Evolutionary conservation across 2,329 filamentous ascomycete genomes (phyloP), one percentile per base, ranked within the genome.

Genomic region (Phoma sp.): DNA sequence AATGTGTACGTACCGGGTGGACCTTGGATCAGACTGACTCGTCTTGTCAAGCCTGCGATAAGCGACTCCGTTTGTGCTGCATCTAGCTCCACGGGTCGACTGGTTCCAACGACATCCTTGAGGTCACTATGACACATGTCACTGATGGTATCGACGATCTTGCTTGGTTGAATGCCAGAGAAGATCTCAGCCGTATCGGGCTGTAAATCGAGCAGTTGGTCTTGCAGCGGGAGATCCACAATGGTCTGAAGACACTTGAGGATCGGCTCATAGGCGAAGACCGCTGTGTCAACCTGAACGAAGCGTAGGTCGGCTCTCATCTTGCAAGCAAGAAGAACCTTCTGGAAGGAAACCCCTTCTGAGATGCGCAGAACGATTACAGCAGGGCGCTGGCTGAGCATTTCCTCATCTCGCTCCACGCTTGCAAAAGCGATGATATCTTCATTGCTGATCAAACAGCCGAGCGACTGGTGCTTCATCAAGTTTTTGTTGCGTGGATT

Each of bases 231-330:
- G 0, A 90, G 49, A 2, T 85, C 80, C 0, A 68, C 74, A 22
- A 85, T 84, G 0, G 77, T 72, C 65, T 89, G 82, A 1, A 92
- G 74, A 1, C 83, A 80, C 43, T 81, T 72, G 4, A 92, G 69
- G 1, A 92, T 80, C 0, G 89, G 89, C 49, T 90, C 85, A 51
- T 86, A 90, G 0, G 88, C 85, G 66, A 91, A 92, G 0, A 88
- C 80, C 0, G 88, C 79, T 0, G 88, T 88, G 37, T 89, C 82
- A 0, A 91, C 82, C 2, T 86, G 72, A 0, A 87, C 69, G 39
- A 91, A 86, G 4, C 76, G 64, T 12, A 83, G 64, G 19, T 74
- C 32, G 24, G 58, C 41, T 0, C 70, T 60, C 1, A 25, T 21
- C 35, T 68, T 73, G 43, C 64, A 67, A 2, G 56, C 44, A 24